Evolutionary conservation across 129 eudicot genomes (phyloP).

Genomic region (Flaveria robusta): DNA sequence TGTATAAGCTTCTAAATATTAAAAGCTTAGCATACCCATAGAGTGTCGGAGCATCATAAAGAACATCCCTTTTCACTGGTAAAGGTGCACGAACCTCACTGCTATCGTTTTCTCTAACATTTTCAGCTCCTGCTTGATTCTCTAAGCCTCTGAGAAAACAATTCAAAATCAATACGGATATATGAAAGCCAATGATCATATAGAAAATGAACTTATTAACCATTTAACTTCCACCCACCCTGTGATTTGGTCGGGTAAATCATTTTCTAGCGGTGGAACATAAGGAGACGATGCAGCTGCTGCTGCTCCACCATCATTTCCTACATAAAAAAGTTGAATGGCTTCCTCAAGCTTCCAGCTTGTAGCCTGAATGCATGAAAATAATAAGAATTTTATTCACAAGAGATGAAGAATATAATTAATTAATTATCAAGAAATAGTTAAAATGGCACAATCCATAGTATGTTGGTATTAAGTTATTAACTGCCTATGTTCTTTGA

Average conservation of each 20-base stretch:
- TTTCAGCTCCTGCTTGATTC: slow-evolving; percentile 39
- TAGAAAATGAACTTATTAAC: not conserved
- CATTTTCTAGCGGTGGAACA: slow-evolving; percentile 49
- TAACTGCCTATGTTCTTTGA: not conserved
- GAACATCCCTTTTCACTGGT: slow-evolving; percentile 94
- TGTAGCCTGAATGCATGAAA: slow-evolving; percentile 62
- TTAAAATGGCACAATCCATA: not conserved
- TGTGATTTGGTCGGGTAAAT: slow-evolving; percentile 42
- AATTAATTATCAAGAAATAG: not conserved
- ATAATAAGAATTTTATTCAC: not conserved
- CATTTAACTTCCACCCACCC: slow-evolving; percentile 43
- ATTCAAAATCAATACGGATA: not conserved
- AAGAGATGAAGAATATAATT: not conserved
- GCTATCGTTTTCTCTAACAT: slow-evolving; percentile 33
- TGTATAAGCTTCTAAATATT: slow-evolving; percentile 10
- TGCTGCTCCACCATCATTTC: slow-evolving; percentile 59
- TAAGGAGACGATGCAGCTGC: slow-evolving; percentile 46
- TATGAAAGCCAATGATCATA: not conserved
- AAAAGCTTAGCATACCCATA: slow-evolving; percentile 56
- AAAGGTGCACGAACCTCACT: slow-evolving; percentile 84
- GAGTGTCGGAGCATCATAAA: slow-evolving; percentile 65
- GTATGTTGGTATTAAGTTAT: no score
- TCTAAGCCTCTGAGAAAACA: slow-evolving; percentile 38
- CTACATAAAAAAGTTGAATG: slow-evolving; percentile 78
- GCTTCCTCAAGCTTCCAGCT: slow-evolving; percentile 99